Evolutionary conservation across 257 asterid species (phyloP).

Genomic region (Nicotiana tomentosiformis): DNA sequence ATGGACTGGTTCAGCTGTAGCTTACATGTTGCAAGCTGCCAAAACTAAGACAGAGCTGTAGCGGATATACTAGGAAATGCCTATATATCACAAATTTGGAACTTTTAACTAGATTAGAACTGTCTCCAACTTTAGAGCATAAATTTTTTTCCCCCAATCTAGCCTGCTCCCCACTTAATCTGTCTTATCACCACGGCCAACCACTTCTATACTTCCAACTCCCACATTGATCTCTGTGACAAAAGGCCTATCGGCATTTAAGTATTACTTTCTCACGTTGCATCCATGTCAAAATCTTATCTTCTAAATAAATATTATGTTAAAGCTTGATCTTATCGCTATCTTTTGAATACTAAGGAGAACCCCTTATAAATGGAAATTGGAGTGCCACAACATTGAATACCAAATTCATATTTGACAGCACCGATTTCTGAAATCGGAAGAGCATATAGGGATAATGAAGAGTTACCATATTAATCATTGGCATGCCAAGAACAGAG

Average conservation of each 20-base stretch:
- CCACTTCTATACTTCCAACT: background rate
- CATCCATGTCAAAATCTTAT: background rate
- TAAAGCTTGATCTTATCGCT: background rate
- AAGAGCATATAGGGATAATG: background rate
- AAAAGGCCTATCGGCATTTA: background rate
- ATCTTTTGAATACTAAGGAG: background rate
- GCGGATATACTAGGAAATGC: background rate
- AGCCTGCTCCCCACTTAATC: background rate
- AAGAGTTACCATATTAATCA: background rate
- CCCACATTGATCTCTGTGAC: background rate
- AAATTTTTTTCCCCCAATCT: background rate
- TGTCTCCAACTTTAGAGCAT: background rate
- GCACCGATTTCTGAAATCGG: background rate
- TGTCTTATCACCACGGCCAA: background rate
- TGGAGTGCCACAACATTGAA: background rate
- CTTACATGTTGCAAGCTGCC: background rate
- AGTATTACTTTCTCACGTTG: background rate
- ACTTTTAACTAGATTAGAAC: background rate
- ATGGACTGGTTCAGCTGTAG: background rate
- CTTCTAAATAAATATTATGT: background rate
- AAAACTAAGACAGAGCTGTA: background rate
- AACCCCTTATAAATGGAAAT: background rate
- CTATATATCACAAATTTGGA: background rate
- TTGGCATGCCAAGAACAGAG: background rate
- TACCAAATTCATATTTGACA: background rate